Conservation (phyloP, 345 rosid species). For the Litchi chinensis region DNA sequence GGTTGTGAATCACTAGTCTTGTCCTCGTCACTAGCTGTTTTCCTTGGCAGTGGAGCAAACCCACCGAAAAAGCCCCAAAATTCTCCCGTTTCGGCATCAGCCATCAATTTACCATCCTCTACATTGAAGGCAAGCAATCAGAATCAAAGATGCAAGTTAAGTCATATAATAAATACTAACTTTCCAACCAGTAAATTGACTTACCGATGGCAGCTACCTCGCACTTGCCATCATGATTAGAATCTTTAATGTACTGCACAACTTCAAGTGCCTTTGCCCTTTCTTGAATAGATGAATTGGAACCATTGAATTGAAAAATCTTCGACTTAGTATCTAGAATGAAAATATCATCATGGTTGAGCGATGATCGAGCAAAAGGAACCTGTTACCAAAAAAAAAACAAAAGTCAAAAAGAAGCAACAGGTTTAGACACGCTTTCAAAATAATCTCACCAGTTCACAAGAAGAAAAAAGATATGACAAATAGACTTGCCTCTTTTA, state of each 20-base stretch:
- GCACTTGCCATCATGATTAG: slow-evolving; percentile 94
- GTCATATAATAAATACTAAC: slow-evolving; percentile 8
- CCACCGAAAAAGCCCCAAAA: slow-evolving; percentile 99
- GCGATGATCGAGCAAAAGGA: slow-evolving; percentile 89
- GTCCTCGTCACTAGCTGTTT: slow-evolving; percentile 59
- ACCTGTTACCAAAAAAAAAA: slow-evolving; percentile 51
- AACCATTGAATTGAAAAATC: slow-evolving; percentile 95
- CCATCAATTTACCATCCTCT: slow-evolving; percentile 99
- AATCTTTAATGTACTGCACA: slow-evolving; percentile 94
- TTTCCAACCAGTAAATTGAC: slow-evolving; percentile 33
- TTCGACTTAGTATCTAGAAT: slow-evolving; percentile 91
- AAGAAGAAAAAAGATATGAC: slow-evolving; percentile 3
- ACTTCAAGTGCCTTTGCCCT: slow-evolving; percentile 99
- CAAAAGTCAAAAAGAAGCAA: slow-evolving; percentile 16
- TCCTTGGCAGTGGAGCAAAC: slow-evolving; percentile 97
- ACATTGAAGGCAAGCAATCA: slow-evolving; percentile 27
- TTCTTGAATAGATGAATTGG: slow-evolving; percentile 95
- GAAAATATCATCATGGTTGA: slow-evolving; percentile 94
- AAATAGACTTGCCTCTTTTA: slow-evolving; percentile 75
- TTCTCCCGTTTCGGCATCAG: slow-evolving; percentile 98
- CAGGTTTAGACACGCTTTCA: not conserved
- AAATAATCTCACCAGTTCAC: not conserved
- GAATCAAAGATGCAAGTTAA: slow-evolving; percentile 4
- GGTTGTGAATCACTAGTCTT: slow-evolving; percentile 40
- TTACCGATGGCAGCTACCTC: slow-evolving; percentile 93